Base-by-base conservation (phyloP, 129 eudicot genomes). In the Ambrosia artemisiifolia region DNA sequence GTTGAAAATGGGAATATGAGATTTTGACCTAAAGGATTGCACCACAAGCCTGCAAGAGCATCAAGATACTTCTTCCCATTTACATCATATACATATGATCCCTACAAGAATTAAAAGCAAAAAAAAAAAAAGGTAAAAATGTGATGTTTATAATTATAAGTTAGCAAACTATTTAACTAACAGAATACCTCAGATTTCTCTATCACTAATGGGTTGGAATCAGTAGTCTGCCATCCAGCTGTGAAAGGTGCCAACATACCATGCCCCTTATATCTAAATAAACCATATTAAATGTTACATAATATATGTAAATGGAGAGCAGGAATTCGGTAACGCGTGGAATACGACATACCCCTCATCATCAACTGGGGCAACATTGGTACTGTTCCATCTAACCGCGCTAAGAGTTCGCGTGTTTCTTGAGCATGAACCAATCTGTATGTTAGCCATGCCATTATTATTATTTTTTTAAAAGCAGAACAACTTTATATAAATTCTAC, bases 221-320 rank as follows among this genome's bases (percentile, higher is more conserved):
- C 92, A 11, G 96, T 72, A 68, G 87, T 83, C 63, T 87, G 96
- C 91, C 92, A 82, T 72, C 96, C 98, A 43, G 98, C 96, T 36
- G 96, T 94, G 74, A 94, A 94, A 65, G 98, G 98, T 56, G 98
- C 96, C 83, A 94, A 65, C 98, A 94, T 90, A 66, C 79, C 83
- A 77, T 94, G 98, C 46, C 98, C 96, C 81, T 77, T 87, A 67
- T 75, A 90, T 69, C 98, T 94, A 48, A 61, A 61, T 4, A 80
- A 67, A 30, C 24, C 67, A 7, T 64, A 38, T 40, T 13, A 74
- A 34, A 48, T 42, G 49, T 71, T 55, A 70, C 40, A 36, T 4
- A 30, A 75, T 18, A 57, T 12, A 57, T 28, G 44, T n/a, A 38
- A 50, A 46, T 13, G 1, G 69, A 0, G 40, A 54, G 65, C 67